Evolutionary conservation across 352 stramenopile genomes (phyloP), one percentile per base, ranked within the genome.

Genomic region (Blastocystis sp.): DNA sequence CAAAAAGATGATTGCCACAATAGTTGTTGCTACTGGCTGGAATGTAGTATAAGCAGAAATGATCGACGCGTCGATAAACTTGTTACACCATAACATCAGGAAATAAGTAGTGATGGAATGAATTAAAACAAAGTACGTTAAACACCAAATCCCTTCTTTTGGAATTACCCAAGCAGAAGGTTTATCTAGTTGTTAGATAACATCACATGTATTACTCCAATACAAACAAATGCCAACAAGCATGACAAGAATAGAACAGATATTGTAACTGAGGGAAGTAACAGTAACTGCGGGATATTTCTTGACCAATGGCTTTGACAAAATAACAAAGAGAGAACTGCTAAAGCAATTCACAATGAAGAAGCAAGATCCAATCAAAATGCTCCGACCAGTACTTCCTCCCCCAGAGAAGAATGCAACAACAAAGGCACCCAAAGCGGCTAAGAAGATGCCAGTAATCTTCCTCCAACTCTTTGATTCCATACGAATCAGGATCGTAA

Each of bases 301-400:
- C 6, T 56, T 33, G 7, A 87, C 76, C 35, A 87, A 51, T 44
- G 76, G 51, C 42, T 87, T 87, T 24, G 76, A 87, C 24, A 75
- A 19, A 6, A 87, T 51, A n/a, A 87, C 76, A 35, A 75, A 87
- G 17, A 73, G 30, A n/a, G 76, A 87, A 15, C 33, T 87, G 60
- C 57, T 75, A 30, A 87, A 1, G 42, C 76, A 87, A 57, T 87
- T 87, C 51, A 87, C 27, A 35, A 87, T 69, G 37, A 75, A 87
- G 42, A 69, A 87, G 37, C 33, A 58, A 22, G 76, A 87, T n/a
- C 57, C 76, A 54, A 87, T 35, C 33, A 87, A 33, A 56, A 73
- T 48, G n/a, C 42, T 56, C 48, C 59, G 64, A 22, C 57, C 76
- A 19, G 5, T 37, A 19, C 19, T 24, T 1, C 76, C 60, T 48